Base-by-base conservation (phyloP, 345 rosid species). In the Camelina laxa region DNA sequence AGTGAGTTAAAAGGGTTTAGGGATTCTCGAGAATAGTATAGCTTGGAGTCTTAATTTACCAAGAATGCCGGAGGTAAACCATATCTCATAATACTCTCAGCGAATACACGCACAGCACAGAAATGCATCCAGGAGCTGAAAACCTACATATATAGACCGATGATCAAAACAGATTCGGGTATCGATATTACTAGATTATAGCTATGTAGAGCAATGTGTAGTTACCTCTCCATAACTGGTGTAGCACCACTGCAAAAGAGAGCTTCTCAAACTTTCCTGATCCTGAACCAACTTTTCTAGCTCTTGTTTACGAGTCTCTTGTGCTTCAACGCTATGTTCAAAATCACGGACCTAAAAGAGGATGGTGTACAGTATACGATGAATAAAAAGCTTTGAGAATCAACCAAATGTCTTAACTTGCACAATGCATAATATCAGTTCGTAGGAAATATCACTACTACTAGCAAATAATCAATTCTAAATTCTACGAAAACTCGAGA, bases 121-220 rank as follows among this genome's bases (percentile, higher is more conserved):
- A 96, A 96, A 82, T 96, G 99, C 99, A 96, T 96, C 98, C 97
- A 96, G 10, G 97, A 88, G 83, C 91, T 91, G 78, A 96, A 96
- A 81, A 92, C 97, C 98, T 96, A 84, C 81, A 87, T 53, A 71
- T 20, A 60, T 56, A 44, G 51, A 65, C 47, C 75, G 5, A 50
- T 13, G 19, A 65, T 55, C 17, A 11, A 54, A 20, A 24, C 41
- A 67, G 50, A 30, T 73, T 55, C 15, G 2, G 33, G 36, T 51
- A 14, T 60, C 27, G 17, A 33, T 19, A 21, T 45, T 19, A 66
- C 20, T 22, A 59, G 57, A 48, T 44, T 22, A 58, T 17, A 65
- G 44, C 63, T 39, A 24, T 11, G n/a, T 4, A 57, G 36, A 56
- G 51, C 1, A 70, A 5, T 14, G 27, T 60, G 51, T 67, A 24